Conservation (phyloP, 345 rosid genomes). For the Eutrema japonicum region DNA sequence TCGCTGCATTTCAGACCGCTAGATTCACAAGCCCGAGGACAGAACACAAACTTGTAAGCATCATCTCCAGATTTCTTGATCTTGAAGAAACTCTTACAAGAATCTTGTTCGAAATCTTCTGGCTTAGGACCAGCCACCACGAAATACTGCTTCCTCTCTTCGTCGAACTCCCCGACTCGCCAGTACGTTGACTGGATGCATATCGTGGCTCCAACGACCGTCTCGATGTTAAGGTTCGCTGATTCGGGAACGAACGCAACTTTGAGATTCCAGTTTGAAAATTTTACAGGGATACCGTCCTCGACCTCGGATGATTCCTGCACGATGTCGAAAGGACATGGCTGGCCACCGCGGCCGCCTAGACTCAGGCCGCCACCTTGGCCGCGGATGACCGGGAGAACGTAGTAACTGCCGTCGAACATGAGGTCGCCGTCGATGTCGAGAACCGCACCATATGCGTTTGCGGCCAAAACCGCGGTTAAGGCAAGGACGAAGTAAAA, state of each 20-base stretch:
- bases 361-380: constrained; percentile 41
- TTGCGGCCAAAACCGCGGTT: constrained; percentile 12
- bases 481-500: constrained; percentile 33
- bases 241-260: constrained; percentile 31
- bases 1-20: constrained; percentile 52
- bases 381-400: constrained; percentile 42
- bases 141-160: constrained; percentile 45
- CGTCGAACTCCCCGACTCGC: constrained; percentile 51
- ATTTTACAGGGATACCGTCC: constrained; percentile 39
- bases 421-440: constrained; percentile 39
- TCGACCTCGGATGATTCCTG: constrained; percentile 38
- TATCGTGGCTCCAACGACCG: constrained; percentile 37
- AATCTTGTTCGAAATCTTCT: constrained; percentile 48
- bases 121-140: constrained; percentile 52
- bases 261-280: constrained; percentile 33
- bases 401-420: constrained; percentile 35
- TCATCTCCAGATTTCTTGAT: constrained; percentile 49
- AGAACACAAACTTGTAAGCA: constrained; percentile 63
- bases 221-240: constrained; percentile 44
- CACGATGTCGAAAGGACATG: constrained; percentile 33
- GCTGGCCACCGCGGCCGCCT: constrained; percentile 34
- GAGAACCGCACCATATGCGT: constrained; percentile 19
- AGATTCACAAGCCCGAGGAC: constrained; percentile 50
- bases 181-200: constrained; percentile 56
- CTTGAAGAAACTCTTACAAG: constrained; percentile 60